Evolutionary conservation across 129 eudicot genomes (phyloP).

Genomic region (Deinandra increscens): DNA sequence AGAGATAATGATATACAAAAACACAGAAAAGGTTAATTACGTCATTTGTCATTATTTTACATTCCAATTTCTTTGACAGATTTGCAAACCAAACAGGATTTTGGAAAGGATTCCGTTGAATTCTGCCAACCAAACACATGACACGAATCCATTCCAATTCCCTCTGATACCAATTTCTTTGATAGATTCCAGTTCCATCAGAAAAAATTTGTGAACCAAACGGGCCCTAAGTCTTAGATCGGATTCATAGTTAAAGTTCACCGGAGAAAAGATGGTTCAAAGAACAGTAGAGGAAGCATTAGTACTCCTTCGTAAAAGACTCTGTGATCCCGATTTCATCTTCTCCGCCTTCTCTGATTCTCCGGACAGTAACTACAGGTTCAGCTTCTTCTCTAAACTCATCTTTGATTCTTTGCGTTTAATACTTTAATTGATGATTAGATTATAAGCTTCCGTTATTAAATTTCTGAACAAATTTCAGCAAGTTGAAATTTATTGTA

Average conservation of each 20-base stretch:
- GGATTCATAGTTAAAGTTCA: not conserved
- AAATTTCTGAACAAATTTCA: slow-evolving; percentile 27
- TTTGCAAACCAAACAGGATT: too few species aligned
- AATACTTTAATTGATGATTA: not conserved
- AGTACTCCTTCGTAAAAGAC: slow-evolving; percentile 51
- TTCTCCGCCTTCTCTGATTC: slow-evolving; percentile 61
- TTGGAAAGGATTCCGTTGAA: too few species aligned
- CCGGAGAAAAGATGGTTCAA: slow-evolving; percentile 29
- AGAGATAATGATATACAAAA: too few species aligned
- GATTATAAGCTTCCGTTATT: not conserved
- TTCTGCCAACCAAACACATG: too few species aligned
- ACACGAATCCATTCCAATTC: too few species aligned
- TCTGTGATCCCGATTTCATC: slow-evolving; percentile 62
- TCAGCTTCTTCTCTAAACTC: not conserved
- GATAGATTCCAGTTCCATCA: too few species aligned
- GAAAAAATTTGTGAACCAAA: too few species aligned
- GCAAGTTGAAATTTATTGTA: slow-evolving; percentile 80
- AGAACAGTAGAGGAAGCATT: slow-evolving; percentile 51
- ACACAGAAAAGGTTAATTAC: too few species aligned
- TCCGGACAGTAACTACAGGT: slow-evolving; percentile 84
- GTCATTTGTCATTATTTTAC: too few species aligned
- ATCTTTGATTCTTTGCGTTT: not conserved
- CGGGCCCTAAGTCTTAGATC: too few species aligned
- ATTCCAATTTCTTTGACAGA: too few species aligned
- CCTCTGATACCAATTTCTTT: too few species aligned